phyloP scores from a whole-genome alignment of 805 yeast genomes.

The Wickerhamiella dianesei region DNA sequence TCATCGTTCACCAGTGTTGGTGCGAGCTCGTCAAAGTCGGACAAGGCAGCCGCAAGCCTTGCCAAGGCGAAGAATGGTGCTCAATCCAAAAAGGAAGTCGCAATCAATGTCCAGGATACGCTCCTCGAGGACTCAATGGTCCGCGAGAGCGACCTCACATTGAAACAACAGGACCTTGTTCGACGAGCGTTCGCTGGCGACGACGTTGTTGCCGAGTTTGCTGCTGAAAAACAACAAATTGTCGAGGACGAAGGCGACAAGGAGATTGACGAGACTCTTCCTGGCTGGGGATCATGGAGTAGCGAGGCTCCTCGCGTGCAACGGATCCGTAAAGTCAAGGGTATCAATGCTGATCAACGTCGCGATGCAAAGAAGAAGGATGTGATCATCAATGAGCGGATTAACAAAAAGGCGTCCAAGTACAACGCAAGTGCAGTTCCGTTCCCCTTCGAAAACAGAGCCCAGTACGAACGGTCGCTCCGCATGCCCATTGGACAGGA shows the following conservation, averaged over 20 bases:
- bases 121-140: conserved; percentile 13
- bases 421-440: conserved; percentile 87
- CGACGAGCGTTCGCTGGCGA: conserved; percentile 96
- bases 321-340: conserved; percentile 59
- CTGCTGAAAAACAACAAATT: conserved; percentile 55
- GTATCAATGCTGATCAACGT: conserved; percentile 64
- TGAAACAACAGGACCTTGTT: conserved; percentile 44
- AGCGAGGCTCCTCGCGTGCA: conserved; percentile 49
- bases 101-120: conserved; percentile 14
- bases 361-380: conserved; percentile 60
- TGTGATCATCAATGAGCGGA: conserved; percentile 81
- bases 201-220: conserved; percentile 74
- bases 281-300: conserved; percentile 99
- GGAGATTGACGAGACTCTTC: conserved; percentile 71
- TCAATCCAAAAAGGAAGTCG: not conserved
- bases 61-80: conserved; percentile 6
- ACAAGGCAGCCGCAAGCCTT: not conserved
- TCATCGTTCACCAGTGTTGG: conserved; percentile 37
- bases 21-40: conserved; percentile 24
- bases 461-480: conserved; percentile 86
- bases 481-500: conserved; percentile 96
- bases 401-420: conserved; percentile 70
- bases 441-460: conserved; percentile 83
- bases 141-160: conserved; percentile 19
- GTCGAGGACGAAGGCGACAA: conserved; percentile 72